Base-by-base conservation (phyloP, 176 grass and related monocot genomes). In the Eragrostis curvula region DNA sequence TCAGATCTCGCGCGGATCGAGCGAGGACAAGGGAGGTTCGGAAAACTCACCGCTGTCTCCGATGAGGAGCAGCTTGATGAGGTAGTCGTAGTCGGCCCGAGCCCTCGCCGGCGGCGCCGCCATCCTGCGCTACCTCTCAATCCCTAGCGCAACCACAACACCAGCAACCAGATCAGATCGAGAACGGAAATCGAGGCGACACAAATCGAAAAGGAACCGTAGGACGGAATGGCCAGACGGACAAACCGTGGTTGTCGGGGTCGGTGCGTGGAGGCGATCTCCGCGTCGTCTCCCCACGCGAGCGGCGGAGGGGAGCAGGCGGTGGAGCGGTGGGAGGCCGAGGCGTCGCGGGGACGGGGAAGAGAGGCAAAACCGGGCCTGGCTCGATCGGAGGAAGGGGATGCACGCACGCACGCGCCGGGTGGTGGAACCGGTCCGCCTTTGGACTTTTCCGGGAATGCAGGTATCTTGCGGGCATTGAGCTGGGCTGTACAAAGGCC, bases 51-150 rank as follows among this genome's bases (percentile, higher is more conserved):
- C 88, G 79, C 88, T 90, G 67, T 90, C 88, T 21, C 88, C 88
- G 67, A 90, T 90, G 73, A 90, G 88, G 40, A 90, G 88, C 28
- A 90, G 73, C 84, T 90, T 90, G 67, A 90, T 86, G 73, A 90
- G 88, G 73, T 90, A 90, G 73, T 90, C 88, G 50, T 90, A 90
- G 73, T 90, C 88, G 24, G 88, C 88, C 74, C 88, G 73, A 61
- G 88, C 83, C 73, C 83, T 90, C 39, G 88, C 88, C 73, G 83
- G 88, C n/a, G 88, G 83, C 57, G 79, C 88, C 60, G 88, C 88
- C 83, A 90, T 90, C 66, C 50, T 73, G 48, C 39, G 68, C 68
- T 78, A 83, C 60, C 83, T 51, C 83, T 17, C 79, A 48, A 57
- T 24, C 68, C 83, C 84, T 78, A 59, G 11, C 78, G 65, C 75